A percentile compares a stretch with the other conserved stretches of the same genome.
Evolutionary conservation across 495 filamentous ascomycete species (phyloP).

Genomic region (Aspergillus cavernicola): DNA sequence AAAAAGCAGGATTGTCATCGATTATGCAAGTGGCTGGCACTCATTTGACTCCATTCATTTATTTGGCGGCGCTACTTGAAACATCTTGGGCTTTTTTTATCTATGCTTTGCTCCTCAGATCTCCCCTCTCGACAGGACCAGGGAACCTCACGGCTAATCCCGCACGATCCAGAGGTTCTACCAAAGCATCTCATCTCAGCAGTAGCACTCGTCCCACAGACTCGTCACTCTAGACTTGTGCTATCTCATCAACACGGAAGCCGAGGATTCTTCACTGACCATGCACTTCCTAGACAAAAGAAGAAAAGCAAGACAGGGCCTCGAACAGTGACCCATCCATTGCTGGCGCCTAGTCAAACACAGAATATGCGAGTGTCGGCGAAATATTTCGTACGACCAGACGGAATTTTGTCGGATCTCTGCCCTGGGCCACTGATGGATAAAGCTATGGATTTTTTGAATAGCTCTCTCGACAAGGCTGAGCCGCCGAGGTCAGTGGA

Average conservation of each 20-base stretch:
- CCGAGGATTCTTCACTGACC: too few species aligned
- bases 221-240: too few species aligned
- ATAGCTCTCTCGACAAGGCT: not conserved
- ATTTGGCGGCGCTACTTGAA: not conserved
- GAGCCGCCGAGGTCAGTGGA: constrained; percentile 1
- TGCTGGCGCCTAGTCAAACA: too few species aligned
- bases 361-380: too few species aligned
- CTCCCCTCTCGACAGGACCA: not conserved
- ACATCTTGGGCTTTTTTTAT: not conserved
- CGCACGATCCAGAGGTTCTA: not conserved
- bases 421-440: not conserved
- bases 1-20: too few species aligned
- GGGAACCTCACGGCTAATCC: constrained; percentile 1
- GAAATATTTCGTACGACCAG: not conserved
- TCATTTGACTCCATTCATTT: too few species aligned
- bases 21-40: too few species aligned
- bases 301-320: too few species aligned
- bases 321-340: too few species aligned
- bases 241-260: too few species aligned
- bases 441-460: too few species aligned
- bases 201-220: not conserved
- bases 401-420: not conserved
- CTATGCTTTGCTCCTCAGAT: not conserved
- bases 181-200: not conserved
- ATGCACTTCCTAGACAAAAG: too few species aligned